These are phyloP conservation scores for Gonapodya prolifera DNA, from an alignment of 192 early-diverging fungal species.

Conservation along the genomic window DNA sequence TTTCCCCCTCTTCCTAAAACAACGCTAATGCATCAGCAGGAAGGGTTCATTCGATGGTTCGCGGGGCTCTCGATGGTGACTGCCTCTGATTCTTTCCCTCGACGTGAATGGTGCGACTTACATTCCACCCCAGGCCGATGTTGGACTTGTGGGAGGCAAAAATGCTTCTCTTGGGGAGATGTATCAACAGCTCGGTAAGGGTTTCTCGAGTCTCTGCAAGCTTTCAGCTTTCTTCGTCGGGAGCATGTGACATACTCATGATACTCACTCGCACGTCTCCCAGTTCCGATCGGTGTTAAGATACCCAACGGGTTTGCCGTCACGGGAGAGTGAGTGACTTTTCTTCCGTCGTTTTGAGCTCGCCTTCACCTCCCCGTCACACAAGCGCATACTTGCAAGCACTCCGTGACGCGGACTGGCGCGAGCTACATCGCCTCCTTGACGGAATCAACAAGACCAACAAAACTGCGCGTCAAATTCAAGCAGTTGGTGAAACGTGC, in stretches of 20 bases:
- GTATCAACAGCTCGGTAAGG: not conserved
- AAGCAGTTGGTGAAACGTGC: not conserved
- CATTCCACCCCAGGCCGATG: not conserved
- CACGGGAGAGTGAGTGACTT: not conserved
- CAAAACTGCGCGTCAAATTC: not conserved
- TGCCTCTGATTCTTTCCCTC: not conserved
- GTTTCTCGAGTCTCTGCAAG: not conserved
- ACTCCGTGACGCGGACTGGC: not conserved
- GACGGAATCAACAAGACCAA: slow-evolving; percentile 2
- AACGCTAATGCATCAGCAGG: too few species aligned
- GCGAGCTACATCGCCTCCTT: not conserved
- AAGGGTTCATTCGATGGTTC: not conserved
- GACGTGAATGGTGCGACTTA: not conserved
- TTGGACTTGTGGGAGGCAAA: not conserved
- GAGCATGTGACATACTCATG: too few species aligned
- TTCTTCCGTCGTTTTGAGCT: too few species aligned
- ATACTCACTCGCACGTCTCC: too few species aligned
- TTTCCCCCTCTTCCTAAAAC: too few species aligned
- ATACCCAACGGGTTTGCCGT: not conserved
- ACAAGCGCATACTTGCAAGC: not conserved
- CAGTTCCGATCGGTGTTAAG: not conserved
- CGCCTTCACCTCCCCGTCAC: not conserved
- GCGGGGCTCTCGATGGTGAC: not conserved
- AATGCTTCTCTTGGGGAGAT: not conserved
- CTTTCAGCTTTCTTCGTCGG: too few species aligned